These are phyloP conservation scores for Eucalyptus coolabah DNA, from an alignment of 345 rosid species.

Conservation along the genomic window DNA sequence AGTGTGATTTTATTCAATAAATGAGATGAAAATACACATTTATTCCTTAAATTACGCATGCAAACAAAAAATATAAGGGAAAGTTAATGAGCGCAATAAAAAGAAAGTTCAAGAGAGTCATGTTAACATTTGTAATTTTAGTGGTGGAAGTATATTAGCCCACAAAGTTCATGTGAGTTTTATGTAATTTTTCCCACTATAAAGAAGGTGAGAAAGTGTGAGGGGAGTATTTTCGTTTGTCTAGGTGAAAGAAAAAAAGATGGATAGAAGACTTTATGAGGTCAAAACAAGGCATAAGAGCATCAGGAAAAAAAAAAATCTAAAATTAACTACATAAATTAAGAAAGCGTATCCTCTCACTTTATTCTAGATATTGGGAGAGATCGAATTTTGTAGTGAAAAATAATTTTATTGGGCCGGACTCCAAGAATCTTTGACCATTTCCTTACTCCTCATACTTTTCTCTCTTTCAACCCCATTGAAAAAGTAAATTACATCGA, in stretches of 20 bases:
- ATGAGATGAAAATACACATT: neutral
- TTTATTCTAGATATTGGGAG: neutral
- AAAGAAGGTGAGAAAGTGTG: neutral
- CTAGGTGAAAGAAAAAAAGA: neutral
- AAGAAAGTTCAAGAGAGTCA: neutral
- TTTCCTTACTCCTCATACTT: neutral
- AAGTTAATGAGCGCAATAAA: neutral
- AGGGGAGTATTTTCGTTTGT: neutral
- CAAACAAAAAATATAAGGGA: neutral
- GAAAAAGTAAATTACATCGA: neutral
- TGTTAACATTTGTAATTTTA: neutral
- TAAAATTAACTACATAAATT: neutral
- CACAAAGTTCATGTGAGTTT: neutral
- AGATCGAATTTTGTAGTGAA: neutral
- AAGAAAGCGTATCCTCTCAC: neutral
- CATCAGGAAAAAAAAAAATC: neutral
- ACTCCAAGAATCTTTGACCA: neutral
- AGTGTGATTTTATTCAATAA: neutral
- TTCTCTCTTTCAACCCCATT: neutral
- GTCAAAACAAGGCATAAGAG: neutral
- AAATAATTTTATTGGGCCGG: neutral
- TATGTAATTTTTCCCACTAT: neutral
- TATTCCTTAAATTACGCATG: neutral
- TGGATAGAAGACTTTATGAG: neutral
- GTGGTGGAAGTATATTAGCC: neutral